Percentiles rank a stretch among this genome's conserved stretches.
Evolutionary conservation across 805 yeast species (phyloP).

Genomic region (Ogataea pini): DNA sequence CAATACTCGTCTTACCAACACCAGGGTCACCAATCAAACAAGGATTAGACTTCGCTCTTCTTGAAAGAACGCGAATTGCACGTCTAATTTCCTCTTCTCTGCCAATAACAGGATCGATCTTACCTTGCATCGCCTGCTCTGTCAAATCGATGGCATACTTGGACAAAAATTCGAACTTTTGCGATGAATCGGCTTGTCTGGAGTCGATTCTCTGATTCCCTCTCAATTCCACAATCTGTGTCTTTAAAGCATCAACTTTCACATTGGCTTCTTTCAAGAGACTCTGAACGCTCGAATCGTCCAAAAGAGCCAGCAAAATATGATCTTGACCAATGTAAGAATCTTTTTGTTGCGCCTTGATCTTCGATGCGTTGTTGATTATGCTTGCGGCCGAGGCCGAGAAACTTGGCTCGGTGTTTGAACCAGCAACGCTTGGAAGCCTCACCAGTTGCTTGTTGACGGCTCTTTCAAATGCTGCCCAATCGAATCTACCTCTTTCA

Average conservation of each 20-base stretch:
- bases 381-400: slow-evolving; percentile 77
- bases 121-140: slow-evolving; percentile 89
- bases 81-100: slow-evolving; percentile 98
- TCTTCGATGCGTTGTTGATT: slow-evolving; percentile 69
- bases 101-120: slow-evolving; percentile 96
- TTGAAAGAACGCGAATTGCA: slow-evolving; percentile 91
- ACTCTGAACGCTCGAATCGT: slow-evolving; percentile 68
- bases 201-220: slow-evolving; percentile 93
- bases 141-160: slow-evolving; percentile 95
- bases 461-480: slow-evolving; percentile 73
- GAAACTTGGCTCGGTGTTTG: slow-evolving; percentile 80
- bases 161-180: slow-evolving; percentile 75
- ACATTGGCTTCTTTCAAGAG: slow-evolving; percentile 72
- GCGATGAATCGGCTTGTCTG: slow-evolving; percentile 88
- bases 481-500: slow-evolving; percentile 87
- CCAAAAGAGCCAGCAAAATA: slow-evolving; percentile 77
- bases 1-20: slow-evolving; percentile 97
- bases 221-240: slow-evolving; percentile 77
- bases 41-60: slow-evolving; percentile 96
- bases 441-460: slow-evolving; percentile 82
- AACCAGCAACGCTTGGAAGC: slow-evolving; percentile 84
- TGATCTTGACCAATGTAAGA: slow-evolving; percentile 94
- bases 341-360: slow-evolving; percentile 87
- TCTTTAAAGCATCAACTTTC: slow-evolving; percentile 69
- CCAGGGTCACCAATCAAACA: slow-evolving; percentile 98